Evolutionary conservation across 495 filamentous ascomycete genomes (phyloP).

Genomic region (Aspergillus conjunctus): DNA sequence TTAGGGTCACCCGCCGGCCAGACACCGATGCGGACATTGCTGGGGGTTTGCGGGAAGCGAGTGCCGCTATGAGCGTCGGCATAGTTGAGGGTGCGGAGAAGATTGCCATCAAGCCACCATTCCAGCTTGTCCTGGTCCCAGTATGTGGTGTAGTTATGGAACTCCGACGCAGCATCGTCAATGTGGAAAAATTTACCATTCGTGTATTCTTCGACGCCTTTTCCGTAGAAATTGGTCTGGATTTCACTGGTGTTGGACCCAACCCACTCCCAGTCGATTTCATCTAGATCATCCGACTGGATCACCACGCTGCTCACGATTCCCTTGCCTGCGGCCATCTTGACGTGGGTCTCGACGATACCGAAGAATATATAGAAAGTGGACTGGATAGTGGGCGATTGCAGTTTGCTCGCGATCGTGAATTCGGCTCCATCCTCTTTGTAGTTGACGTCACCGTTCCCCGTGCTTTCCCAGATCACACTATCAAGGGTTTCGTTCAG

Average conservation of each 20-base stretch:
- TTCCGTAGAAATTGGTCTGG: conserved; percentile 93
- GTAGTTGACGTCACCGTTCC: conserved; percentile 58
- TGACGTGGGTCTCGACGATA: conserved; percentile 69
- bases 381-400: conserved; percentile 71
- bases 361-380: conserved; percentile 88
- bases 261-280: conserved; percentile 83
- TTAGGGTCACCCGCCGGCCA: conserved; percentile 83
- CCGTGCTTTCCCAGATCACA: conserved; percentile 62
- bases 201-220: conserved; percentile 73
- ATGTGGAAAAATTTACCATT: conserved; percentile 68
- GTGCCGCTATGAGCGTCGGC: conserved; percentile 58
- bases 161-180: conserved; percentile 61
- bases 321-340: conserved; percentile 69
- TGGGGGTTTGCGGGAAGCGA: conserved; percentile 89
- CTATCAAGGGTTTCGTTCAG: conserved; percentile 59
- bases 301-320: conserved; percentile 85
- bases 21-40: conserved; percentile 80
- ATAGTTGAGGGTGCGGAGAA: conserved; percentile 65
- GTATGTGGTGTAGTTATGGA: conserved; percentile 87
- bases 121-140: conserved; percentile 77
- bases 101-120: conserved; percentile 76
- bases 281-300: conserved; percentile 88
- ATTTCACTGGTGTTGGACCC: conserved; percentile 60
- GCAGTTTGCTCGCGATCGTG: conserved; percentile 63
- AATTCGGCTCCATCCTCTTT: conserved; percentile 65